These are phyloP conservation scores for Candida mattraensis DNA, from an alignment of 805 yeast genomes.

Conservation along the genomic window DNA sequence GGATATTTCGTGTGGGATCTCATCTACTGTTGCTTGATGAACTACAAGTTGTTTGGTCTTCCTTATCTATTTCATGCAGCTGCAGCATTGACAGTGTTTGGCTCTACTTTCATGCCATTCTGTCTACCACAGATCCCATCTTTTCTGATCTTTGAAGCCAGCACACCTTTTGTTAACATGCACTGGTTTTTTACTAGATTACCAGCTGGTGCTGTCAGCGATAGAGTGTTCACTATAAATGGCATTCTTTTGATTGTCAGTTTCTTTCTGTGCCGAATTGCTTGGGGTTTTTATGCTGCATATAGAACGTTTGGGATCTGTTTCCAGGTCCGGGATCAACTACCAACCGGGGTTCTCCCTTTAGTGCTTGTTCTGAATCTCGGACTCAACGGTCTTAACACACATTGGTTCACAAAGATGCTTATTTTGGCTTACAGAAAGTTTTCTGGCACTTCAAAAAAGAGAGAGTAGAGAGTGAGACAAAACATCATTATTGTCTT, in stretches of 20 bases:
- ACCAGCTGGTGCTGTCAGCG: conserved; percentile 65
- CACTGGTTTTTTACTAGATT: conserved; percentile 88
- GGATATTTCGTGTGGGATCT: conserved; percentile 96
- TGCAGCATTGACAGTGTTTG: conserved; percentile 76
- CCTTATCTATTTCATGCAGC: conserved; percentile 83
- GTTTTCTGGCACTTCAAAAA: conserved; percentile 15
- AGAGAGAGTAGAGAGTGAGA: conserved; percentile 2
- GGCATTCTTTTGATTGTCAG: conserved; percentile 67
- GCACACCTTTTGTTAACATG: conserved; percentile 92
- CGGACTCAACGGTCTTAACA: conserved; percentile 64
- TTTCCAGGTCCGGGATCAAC: conserved; percentile 40
- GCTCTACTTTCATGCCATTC: conserved; percentile 64
- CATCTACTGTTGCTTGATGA: conserved; percentile 56
- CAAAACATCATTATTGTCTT: too few relatives aligned
- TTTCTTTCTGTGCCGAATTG: conserved; percentile 75
- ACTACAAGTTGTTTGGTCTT: conserved; percentile 70
- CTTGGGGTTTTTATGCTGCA: conserved; percentile 86
- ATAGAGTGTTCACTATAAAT: conserved; percentile 55
- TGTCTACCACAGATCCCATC: conserved; percentile 80
- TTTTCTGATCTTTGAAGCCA: conserved; percentile 80
- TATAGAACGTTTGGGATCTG: conserved; percentile 47
- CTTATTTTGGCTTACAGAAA: conserved; percentile 64
- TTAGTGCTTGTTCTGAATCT: conserved; percentile 57
- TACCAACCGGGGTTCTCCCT: conserved; percentile 48
- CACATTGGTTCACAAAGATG: conserved; percentile 91